Base-by-base conservation (phyloP, 768 basidiomycete species). In the Dioszegia hungarica region DNA sequence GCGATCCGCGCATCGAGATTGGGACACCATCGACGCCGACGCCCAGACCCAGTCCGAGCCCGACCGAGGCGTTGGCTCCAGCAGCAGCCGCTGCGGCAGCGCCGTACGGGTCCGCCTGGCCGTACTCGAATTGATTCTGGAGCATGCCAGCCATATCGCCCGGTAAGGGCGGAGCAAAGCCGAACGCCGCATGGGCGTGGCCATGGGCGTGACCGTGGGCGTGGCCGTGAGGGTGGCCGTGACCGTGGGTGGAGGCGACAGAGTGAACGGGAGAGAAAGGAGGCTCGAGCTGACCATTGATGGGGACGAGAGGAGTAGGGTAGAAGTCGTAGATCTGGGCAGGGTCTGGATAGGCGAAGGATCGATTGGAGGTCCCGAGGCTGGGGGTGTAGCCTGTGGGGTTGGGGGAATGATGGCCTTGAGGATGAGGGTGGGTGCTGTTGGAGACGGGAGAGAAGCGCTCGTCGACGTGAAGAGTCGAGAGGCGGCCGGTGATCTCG, bases 111-210 rank as follows among this genome's bases (percentile, higher is more conserved):
- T 51, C 49, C 49, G 49, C 49, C 37, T 38, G 49, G 22, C 49
- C 49, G 25, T 51, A 51, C 24, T 51, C 49, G 36, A 51, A 51
- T 36, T 51, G 36, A 38, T 51, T 51, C 49, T 51, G 49, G 5
- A 51, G 12, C 49, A 38, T 8, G 25, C 36, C 37, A 15, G 49
- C 49, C 49, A 51, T 51, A 25, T 36, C 24, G 24, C 36, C 49
- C 19, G 49, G 36, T 15, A 17, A 8, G 45, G 45, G 27, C 25
- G 34, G 49, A 28, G 49, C 36, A 22, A 24, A 39, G 24, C 36
- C 22, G 20, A 39, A 38, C 5, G 10, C 49, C 4, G n/a, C n/a
- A n/a, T n/a, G n/a, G n/a, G n/a, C n/a, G n/a, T n/a, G n/a, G n/a
- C n/a, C n/a, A n/a, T n/a, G n/a, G n/a, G n/a, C n/a, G n/a, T n/a